Evolutionary conservation across 2,329 filamentous ascomycete genomes (phyloP).

Genomic region (Myriosclerotinia curreyana): DNA sequence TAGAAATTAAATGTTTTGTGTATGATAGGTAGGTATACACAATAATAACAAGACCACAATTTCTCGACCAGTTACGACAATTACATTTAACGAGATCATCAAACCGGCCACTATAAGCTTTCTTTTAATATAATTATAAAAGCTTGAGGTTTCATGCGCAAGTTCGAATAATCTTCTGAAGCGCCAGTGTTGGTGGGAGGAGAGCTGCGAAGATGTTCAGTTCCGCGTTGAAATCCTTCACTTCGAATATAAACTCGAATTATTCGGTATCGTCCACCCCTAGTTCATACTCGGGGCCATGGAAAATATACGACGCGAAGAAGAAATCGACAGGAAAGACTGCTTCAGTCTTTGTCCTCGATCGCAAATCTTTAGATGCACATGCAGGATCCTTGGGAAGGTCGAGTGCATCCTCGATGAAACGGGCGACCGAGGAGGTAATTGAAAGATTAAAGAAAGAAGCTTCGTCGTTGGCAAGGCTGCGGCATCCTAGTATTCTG

Average conservation of each 20-base stretch:
- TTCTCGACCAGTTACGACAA: too few species aligned
- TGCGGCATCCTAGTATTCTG: slow-evolving; percentile 87
- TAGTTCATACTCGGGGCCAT: slow-evolving; percentile 81
- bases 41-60: not conserved
- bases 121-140: not conserved
- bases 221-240: slow-evolving; percentile 89
- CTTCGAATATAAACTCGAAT: slow-evolving; percentile 86
- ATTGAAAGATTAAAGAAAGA: slow-evolving; percentile 89
- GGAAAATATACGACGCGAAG: slow-evolving; percentile 97
- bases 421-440: slow-evolving; percentile 82
- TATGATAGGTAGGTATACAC: not conserved
- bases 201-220: slow-evolving; percentile 33
- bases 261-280: slow-evolving; percentile 77
- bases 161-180: slow-evolving; percentile 1
- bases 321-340: slow-evolving; percentile 90
- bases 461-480: slow-evolving; percentile 78
- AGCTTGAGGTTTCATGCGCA: slow-evolving; percentile 10
- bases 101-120: not conserved
- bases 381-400: slow-evolving; percentile 59
- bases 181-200: slow-evolving; percentile 22
- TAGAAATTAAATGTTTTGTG: not conserved
- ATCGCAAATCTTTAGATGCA: slow-evolving; percentile 78
- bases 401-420: slow-evolving; percentile 66
- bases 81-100: not conserved
- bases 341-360: slow-evolving; percentile 92